Evolutionary conservation across 73 alveolate genomes (phyloP).

Genomic region (Paraurostyla sp.): DNA sequence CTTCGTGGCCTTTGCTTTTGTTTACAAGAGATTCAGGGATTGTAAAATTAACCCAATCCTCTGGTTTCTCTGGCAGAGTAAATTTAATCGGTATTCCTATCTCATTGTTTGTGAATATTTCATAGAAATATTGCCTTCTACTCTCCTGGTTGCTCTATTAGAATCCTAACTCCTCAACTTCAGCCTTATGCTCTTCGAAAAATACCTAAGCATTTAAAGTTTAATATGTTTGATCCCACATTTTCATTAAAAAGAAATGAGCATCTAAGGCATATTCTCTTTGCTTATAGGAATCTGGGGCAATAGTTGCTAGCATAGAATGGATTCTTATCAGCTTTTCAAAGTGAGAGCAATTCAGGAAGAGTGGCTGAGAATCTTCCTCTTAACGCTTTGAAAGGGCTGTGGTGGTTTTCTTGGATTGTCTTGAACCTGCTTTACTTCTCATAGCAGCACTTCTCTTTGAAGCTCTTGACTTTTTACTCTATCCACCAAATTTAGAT

Average conservation of each 20-base stretch:
- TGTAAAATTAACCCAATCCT: conserved; percentile 87
- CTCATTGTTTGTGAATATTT: conserved; percentile 86
- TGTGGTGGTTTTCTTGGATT: conserved; percentile 88
- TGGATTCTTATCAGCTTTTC: conserved; percentile 97
- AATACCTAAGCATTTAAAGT: conserved; percentile 86
- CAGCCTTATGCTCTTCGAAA: conserved; percentile 87
- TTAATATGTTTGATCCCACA: conserved; percentile 82
- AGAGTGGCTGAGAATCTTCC: conserved; percentile 97
- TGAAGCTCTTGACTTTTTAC: conserved; percentile 89
- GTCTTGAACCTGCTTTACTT: conserved; percentile 81
- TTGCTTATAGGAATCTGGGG: conserved; percentile 88
- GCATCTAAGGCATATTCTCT: conserved; percentile 93
- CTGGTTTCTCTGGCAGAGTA: conserved; percentile 85
- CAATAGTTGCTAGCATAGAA: conserved; percentile 95
- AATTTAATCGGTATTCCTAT: conserved; percentile 81
- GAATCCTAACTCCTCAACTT: conserved; percentile 89
- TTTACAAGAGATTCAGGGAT: conserved; percentile 84
- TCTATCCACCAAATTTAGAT: conserved; percentile 83
- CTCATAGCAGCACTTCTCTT: conserved; percentile 81
- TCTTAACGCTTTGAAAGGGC: conserved; percentile 93
- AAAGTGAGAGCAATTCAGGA: conserved; percentile 95
- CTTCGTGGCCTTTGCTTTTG: conserved; percentile 82
- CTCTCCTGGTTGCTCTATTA: conserved; percentile 82
- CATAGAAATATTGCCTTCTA: conserved; percentile 78
- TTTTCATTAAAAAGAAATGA: conserved; percentile 87